phyloP scores from a whole-genome alignment of 2,329 filamentous ascomycete species.

The Fusarium torreyae region DNA sequence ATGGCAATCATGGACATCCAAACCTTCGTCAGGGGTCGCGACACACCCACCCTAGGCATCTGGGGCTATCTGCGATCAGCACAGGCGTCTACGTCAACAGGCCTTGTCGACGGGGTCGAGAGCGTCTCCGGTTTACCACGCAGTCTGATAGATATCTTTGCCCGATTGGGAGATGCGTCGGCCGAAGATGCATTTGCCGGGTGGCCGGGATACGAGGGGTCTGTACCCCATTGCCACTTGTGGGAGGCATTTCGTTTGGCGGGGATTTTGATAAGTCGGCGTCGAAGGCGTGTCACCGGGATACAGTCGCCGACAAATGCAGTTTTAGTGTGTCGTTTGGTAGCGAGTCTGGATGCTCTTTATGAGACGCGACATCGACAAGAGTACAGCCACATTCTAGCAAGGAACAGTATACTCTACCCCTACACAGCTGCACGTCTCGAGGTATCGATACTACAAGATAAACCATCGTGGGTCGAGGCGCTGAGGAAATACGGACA shows the following conservation, averaged over 20 bases:
- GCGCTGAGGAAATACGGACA: conserved; percentile 1
- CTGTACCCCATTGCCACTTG: conserved; percentile 48
- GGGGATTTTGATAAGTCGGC: conserved; percentile 44
- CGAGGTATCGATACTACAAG: conserved; percentile 42
- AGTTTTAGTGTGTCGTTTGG: conserved; percentile 44
- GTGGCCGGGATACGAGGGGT: conserved; percentile 49
- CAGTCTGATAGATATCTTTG: conserved; percentile 48
- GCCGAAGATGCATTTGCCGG: conserved; percentile 37
- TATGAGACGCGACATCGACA: conserved; percentile 26
- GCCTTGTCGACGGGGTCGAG: conserved; percentile 38
- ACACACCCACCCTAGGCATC: conserved; percentile 24
- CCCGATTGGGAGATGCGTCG: conserved; percentile 24
- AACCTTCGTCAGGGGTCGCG: conserved; percentile 39
- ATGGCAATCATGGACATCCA: conserved; percentile 45
- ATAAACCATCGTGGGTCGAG: conserved; percentile 37
- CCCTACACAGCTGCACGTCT: conserved; percentile 48
- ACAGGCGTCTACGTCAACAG: conserved; percentile 3
- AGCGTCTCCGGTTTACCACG: conserved; percentile 49
- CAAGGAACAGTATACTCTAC: conserved; percentile 48
- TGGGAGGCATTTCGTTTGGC: conserved; percentile 51
- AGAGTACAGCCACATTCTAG: conserved; percentile 39
- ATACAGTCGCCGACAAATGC: conserved; percentile 6
- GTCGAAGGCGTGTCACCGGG: conserved; percentile 6
- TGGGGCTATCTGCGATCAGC: conserved; percentile 26
- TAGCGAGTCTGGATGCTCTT: conserved; percentile 47